Percentiles rank a stretch among this genome's conserved stretches.
Evolutionary conservation across 2,329 filamentous ascomycete species (phyloP).

Genomic region (Sarocladium kiliense): DNA sequence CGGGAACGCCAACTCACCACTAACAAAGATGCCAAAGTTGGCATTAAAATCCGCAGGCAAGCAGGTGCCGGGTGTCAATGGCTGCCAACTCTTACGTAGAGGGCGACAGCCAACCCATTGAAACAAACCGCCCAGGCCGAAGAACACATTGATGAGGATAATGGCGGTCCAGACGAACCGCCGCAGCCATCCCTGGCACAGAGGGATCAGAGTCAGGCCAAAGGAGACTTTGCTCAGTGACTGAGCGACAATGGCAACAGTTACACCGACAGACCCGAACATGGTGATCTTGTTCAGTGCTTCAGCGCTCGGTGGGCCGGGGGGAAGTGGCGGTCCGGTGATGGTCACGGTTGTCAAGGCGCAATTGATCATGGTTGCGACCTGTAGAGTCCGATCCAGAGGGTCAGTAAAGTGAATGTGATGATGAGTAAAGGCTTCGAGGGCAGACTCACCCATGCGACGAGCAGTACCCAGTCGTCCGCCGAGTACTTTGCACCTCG

Average conservation of each 20-base stretch:
- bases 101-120: conserved; percentile 15
- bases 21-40: conserved; percentile 9
- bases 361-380: conserved; percentile 8
- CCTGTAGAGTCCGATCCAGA: neutral
- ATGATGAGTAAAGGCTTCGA: conserved; percentile 17
- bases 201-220: conserved; percentile 18
- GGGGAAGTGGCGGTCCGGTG: neutral
- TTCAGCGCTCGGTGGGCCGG: neutral
- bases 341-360: conserved; percentile 4
- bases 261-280: neutral
- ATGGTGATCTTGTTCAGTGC: neutral
- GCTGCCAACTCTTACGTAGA: conserved; percentile 5
- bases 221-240: conserved; percentile 24
- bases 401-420: neutral
- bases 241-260: conserved; percentile 9
- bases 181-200: conserved; percentile 13
- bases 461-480: conserved; percentile 16
- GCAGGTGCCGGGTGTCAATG: neutral
- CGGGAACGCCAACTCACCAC: neutral
- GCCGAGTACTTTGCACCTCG: conserved; percentile 13
- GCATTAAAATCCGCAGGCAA: conserved; percentile 1
- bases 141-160: conserved; percentile 16
- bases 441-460: conserved; percentile 16
- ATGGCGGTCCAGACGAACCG: conserved; percentile 18
- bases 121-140: conserved; percentile 14